Conservation (phyloP, 129 eudicot species). For the Lactuca saligna region DNA sequence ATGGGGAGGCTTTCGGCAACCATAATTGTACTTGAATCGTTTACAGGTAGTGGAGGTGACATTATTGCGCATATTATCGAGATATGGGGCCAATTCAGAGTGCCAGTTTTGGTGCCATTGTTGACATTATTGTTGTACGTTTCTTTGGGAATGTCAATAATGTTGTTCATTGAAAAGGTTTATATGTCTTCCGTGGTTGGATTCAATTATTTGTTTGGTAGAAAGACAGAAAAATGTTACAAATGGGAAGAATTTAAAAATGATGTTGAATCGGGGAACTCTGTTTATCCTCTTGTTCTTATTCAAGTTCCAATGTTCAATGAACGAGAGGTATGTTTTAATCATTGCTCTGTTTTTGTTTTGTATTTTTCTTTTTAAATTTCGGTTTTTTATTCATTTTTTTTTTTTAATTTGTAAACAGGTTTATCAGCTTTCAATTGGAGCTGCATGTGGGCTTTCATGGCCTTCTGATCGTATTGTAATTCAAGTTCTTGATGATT, state of each 20-base stretch:
- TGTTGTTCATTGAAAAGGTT: constrained; percentile 53
- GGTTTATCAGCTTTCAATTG: constrained; percentile 61
- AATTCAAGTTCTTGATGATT: constrained; percentile 68
- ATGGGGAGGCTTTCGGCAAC: constrained; percentile 42
- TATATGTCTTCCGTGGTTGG: constrained; percentile 46
- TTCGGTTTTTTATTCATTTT: background rate
- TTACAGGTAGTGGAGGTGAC: constrained; percentile 33
- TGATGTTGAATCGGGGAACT: constrained; percentile 54
- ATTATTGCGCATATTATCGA: constrained; percentile 30
- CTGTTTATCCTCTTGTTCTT: constrained; percentile 46
- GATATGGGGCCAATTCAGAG: constrained; percentile 42
- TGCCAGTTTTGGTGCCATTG: constrained; percentile 48
- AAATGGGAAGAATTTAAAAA: constrained; percentile 58
- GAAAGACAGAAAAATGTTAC: constrained; percentile 44
- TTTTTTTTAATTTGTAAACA: constrained; percentile 6
- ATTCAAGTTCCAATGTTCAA: constrained; percentile 23
- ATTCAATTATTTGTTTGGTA: constrained; percentile 38
- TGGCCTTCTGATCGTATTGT: constrained; percentile 59
- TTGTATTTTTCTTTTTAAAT: no score
- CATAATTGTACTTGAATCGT: constrained; percentile 17
- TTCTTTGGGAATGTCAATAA: background rate
- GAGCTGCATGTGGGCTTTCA: constrained; percentile 64
- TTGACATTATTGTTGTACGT: constrained; percentile 41
- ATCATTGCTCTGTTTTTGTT: background rate
- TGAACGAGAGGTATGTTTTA: constrained; percentile 14